These are phyloP conservation scores for Solanum appendiculatum DNA, from an alignment of 257 asterid genomes.

Conservation along the genomic window DNA sequence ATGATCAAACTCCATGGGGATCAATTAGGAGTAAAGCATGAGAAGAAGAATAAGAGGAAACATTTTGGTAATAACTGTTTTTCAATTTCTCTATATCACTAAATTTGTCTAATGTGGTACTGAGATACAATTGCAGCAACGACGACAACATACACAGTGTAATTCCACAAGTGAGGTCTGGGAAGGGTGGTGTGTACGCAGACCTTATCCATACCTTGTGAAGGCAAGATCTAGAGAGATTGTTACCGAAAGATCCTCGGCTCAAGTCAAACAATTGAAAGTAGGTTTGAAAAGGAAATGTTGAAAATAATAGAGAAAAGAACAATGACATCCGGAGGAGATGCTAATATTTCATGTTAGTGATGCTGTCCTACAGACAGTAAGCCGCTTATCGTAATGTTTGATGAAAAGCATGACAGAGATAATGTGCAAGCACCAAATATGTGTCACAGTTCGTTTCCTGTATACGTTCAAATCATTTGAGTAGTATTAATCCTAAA, in stretches of 20 bases:
- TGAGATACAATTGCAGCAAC: neutral
- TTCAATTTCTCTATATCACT: neutral
- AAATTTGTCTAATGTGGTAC: neutral
- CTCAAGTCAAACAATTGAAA: neutral
- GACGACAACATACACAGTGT: neutral
- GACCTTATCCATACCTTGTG: neutral
- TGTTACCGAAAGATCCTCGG: neutral
- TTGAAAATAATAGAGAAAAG: neutral
- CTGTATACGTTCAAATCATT: neutral
- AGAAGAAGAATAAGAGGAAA: neutral
- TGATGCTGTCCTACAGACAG: neutral
- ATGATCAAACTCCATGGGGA: conserved; percentile 11
- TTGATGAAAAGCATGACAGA: neutral
- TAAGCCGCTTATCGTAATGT: neutral
- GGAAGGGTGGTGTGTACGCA: neutral
- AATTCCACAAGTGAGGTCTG: neutral
- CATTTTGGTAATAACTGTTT: neutral
- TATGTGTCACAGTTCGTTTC: neutral
- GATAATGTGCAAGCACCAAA: neutral
- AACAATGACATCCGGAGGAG: neutral
- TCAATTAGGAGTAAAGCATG: neutral
- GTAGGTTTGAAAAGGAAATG: neutral
- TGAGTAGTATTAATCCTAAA: neutral
- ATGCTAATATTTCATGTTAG: neutral
- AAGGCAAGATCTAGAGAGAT: neutral